Evolutionary conservation across 2,329 filamentous ascomycete species (phyloP).

Genomic region (Colletotrichum tropicale): DNA sequence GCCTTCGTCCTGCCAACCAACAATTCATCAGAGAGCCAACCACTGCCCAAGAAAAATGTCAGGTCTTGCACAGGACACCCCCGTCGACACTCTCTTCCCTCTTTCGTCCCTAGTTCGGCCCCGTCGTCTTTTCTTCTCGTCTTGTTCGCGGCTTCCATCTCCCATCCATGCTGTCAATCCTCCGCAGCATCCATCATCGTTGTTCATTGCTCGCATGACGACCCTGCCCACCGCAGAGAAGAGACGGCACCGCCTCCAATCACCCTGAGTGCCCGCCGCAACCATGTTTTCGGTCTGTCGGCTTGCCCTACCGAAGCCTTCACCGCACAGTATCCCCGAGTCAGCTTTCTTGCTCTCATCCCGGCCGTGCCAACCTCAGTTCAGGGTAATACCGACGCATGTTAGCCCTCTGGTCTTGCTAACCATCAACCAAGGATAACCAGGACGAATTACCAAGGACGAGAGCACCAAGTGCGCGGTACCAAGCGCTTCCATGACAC

Average conservation of each 20-base stretch:
- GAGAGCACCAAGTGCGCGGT: neutral
- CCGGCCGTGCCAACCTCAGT: neutral
- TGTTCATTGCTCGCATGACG: neutral
- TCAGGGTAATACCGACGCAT: neutral
- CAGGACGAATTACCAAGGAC: neutral
- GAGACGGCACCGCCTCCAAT: neutral
- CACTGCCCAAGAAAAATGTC: neutral
- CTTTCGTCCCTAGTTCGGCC: slow-evolving; percentile 12
- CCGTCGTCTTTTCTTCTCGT: slow-evolving; percentile 13
- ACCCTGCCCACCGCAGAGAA: neutral
- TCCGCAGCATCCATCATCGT: neutral
- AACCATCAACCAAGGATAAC: neutral
- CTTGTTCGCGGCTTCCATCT: neutral
- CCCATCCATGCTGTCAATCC: neutral
- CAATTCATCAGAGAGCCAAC: neutral
- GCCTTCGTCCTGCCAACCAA: neutral
- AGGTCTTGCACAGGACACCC: neutral
- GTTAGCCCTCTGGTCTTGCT: neutral
- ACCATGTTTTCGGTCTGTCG: neutral
- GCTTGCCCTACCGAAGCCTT: neutral
- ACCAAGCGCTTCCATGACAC: neutral
- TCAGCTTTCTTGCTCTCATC: neutral
- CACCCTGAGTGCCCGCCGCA: neutral
- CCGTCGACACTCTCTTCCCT: neutral
- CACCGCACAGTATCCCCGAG: neutral